Evolutionary conservation across 257 asterid species (phyloP).

Genomic region (Salvia splendens): DNA sequence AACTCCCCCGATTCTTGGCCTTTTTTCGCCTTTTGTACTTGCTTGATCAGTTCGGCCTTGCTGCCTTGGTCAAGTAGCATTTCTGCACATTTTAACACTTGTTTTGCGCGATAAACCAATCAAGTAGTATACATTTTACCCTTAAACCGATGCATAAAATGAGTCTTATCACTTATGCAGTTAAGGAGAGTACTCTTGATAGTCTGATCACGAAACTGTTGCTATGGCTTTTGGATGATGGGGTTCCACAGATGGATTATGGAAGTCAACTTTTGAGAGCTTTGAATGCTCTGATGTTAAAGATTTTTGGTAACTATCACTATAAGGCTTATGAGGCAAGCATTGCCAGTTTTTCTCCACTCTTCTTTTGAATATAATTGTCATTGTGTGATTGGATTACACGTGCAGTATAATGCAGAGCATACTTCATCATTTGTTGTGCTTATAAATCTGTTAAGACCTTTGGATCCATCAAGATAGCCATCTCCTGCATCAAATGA

Average conservation of each 20-base stretch:
- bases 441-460: slow-evolving; percentile 88
- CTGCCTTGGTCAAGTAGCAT: too few relatives aligned
- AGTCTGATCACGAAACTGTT: slow-evolving; percentile 91
- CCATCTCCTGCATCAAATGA: slow-evolving; percentile 86
- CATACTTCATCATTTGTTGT: slow-evolving; percentile 92
- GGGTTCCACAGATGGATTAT: slow-evolving; percentile 98
- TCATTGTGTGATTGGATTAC: slow-evolving; percentile 29
- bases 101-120: too few relatives aligned
- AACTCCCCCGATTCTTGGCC: too few relatives aligned
- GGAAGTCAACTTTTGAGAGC: slow-evolving; percentile 99
- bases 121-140: too few relatives aligned
- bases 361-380: too few relatives aligned
- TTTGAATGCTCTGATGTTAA: slow-evolving; percentile 93
- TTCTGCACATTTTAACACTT: too few relatives aligned
- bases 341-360: background rate
- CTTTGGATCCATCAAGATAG: slow-evolving; percentile 97
- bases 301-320: slow-evolving; percentile 68
- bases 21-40: too few relatives aligned
- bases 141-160: too few relatives aligned
- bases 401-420: slow-evolving; percentile 86
- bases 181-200: slow-evolving; percentile 83
- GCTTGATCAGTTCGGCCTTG: too few relatives aligned
- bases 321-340: background rate
- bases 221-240: slow-evolving; percentile 98
- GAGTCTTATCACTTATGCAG: slow-evolving; percentile 93